Evolutionary conservation across 139 green algal species (phyloP), one percentile per base, ranked within the genome.

Genomic region (Volvox africanus): DNA sequence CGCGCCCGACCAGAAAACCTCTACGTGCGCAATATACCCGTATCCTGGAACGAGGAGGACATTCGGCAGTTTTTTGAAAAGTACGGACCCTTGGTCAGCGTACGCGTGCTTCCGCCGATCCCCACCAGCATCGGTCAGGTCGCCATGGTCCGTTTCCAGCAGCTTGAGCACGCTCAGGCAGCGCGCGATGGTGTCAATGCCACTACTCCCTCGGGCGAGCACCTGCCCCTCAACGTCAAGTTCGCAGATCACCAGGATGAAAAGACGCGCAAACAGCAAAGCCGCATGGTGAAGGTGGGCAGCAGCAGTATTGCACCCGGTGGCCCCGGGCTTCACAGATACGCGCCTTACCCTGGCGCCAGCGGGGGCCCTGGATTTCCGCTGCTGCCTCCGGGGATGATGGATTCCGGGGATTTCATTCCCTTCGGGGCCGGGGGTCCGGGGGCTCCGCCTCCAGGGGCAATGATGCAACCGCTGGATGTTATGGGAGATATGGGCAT

Each of bases 211-310:
- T 37, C 65, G 32, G 84, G 84, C 22, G 84, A 89, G 84, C 12
- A 32, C 35, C 26, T 55, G 12, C n/a, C 84, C 30, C 84, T 89
- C 68, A 89, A 89, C 37, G 84, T 89, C 84, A 89, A 89, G 68
- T 89, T 69, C 65, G 84, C 84, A 5, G 84, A 89, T 67, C 80
- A 73, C 1, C 36, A 26, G 1, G 84, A 89, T 11, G 84, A 89
- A 19, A 89, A 89, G 68, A 36, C 44, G 36, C 84, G 84, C 35
- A 89, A 89, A 44, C 68, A 71, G 37, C 68, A 89, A 36, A 79
- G 28, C 67, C 35, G 62, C 32, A 21, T 20, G 0, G 62, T 50
- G 20, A 79, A 75, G 65, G 65, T 35, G 62, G 65, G 65, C 65
- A 79, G 9, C 62, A 30, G 62, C 61, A 20, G 50, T 44, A 14